phyloP scores from a whole-genome alignment of 768 basidiomycete genomes.

The Auriscalpium microsporum region DNA sequence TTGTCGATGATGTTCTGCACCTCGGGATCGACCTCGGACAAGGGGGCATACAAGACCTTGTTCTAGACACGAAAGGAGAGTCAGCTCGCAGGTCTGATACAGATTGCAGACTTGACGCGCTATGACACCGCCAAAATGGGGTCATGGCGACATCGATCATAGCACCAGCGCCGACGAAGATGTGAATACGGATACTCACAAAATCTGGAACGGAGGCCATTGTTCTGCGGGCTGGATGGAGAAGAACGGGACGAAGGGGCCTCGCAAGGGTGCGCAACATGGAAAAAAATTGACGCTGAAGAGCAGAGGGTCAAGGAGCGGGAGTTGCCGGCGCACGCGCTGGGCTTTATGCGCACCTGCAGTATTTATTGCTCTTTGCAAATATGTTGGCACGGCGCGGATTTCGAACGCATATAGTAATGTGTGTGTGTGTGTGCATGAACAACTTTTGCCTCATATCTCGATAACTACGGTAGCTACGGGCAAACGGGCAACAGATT shows the following conservation, averaged over 20 bases:
- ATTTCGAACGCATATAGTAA: too few species aligned
- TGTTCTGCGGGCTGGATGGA: conserved; percentile 1
- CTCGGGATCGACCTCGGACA: conserved; percentile 89
- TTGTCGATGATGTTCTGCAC: conserved; percentile 97
- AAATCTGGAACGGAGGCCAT: conserved; percentile 13
- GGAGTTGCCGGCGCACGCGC: neutral
- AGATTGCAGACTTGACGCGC: neutral
- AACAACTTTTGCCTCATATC: too few species aligned
- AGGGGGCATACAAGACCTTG: conserved; percentile 79
- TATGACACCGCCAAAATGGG: neutral
- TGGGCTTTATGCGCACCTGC: neutral
- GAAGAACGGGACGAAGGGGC: conserved; percentile 16
- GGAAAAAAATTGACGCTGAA: conserved; percentile 13
- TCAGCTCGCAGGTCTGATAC: neutral
- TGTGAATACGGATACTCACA: conserved; percentile 5
- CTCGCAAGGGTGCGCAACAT: conserved; percentile 27
- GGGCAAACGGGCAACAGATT: too few species aligned
- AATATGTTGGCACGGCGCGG: too few species aligned
- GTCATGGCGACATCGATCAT: neutral
- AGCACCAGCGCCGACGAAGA: neutral
- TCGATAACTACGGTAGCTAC: too few species aligned
- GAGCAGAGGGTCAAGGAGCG: neutral
- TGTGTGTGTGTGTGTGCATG: too few species aligned
- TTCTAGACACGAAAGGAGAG: conserved; percentile 46
- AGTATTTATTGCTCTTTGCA: neutral